These are phyloP conservation scores for Cladorrhinum samala DNA, from an alignment of 495 filamentous ascomycete species.

Conservation along the genomic window DNA sequence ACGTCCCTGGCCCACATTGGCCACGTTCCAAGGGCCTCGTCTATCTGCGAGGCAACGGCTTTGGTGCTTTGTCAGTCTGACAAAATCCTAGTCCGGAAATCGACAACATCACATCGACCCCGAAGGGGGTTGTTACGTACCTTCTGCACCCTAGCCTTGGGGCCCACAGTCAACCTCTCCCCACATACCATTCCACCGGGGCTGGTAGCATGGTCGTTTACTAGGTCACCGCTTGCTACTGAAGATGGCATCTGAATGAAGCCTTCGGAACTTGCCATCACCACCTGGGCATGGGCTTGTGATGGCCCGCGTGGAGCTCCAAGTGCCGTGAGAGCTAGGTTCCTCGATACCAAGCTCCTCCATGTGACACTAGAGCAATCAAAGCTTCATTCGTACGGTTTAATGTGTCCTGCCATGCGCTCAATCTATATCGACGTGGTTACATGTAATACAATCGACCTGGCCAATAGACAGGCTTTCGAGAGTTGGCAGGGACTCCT, in stretches of 20 bases:
- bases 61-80: conserved; percentile 32
- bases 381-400: conserved; percentile 22
- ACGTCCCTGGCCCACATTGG: conserved; percentile 12
- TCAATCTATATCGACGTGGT: conserved; percentile 12
- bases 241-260: not conserved
- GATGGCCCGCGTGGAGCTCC: conserved; percentile 4
- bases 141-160: conserved; percentile 8
- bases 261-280: conserved; percentile 17
- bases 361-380: conserved; percentile 31
- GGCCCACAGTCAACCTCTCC: conserved; percentile 4
- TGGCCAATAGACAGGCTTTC: not conserved
- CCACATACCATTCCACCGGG: conserved; percentile 10
- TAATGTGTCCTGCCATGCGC: conserved; percentile 8
- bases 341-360: conserved; percentile 15
- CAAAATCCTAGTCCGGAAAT: conserved; percentile 23
- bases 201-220: conserved; percentile 9
- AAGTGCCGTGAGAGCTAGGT: conserved; percentile 25
- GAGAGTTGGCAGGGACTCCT: no score
- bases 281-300: not conserved
- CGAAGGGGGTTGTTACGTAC: conserved; percentile 18
- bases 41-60: conserved; percentile 5
- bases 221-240: conserved; percentile 4
- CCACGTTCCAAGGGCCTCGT: conserved; percentile 8
- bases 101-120: conserved; percentile 12
- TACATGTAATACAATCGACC: conserved; percentile 5